Conservation (phyloP, 1,139 yeast species). For the Debaryomycetaceae sp. region DNA sequence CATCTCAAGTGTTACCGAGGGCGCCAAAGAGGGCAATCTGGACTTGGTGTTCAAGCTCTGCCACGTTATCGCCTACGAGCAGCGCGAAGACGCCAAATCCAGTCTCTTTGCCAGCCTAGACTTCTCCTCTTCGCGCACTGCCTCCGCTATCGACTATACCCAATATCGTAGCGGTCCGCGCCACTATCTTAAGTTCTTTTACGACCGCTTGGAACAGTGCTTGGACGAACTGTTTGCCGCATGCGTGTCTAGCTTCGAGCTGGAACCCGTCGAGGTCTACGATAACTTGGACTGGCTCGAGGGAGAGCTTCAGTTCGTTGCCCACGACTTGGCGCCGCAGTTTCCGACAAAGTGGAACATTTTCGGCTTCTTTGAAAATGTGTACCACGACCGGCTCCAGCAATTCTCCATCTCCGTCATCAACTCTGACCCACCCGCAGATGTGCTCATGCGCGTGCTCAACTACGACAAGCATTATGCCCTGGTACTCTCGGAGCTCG, state of each 20-base stretch:
- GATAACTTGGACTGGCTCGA: constrained; percentile 77
- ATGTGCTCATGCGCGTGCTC: constrained; percentile 50
- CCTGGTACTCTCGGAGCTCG: constrained; percentile 24
- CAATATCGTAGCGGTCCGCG: constrained; percentile 38
- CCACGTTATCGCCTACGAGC: constrained; percentile 72
- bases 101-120: constrained; percentile 36
- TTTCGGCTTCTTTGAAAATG: constrained; percentile 47
- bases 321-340: constrained; percentile 44
- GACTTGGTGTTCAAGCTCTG: constrained; percentile 63
- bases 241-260: constrained; percentile 47
- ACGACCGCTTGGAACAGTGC: constrained; percentile 47
- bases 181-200: constrained; percentile 56
- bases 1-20: constrained; percentile 60
- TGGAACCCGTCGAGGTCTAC: constrained; percentile 47
- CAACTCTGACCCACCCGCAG: constrained; percentile 64
- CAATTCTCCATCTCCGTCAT: constrained; percentile 51
- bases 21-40: constrained; percentile 54
- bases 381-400: constrained; percentile 62
- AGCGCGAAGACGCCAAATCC: constrained; percentile 61
- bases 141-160: constrained; percentile 17
- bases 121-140: constrained; percentile 10
- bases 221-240: constrained; percentile 58
- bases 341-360: constrained; percentile 69
- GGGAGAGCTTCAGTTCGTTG: constrained; percentile 61
- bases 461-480: constrained; percentile 66